Evolutionary conservation across 768 basidiomycete species (phyloP).

Genomic region (Suillus plorans): DNA sequence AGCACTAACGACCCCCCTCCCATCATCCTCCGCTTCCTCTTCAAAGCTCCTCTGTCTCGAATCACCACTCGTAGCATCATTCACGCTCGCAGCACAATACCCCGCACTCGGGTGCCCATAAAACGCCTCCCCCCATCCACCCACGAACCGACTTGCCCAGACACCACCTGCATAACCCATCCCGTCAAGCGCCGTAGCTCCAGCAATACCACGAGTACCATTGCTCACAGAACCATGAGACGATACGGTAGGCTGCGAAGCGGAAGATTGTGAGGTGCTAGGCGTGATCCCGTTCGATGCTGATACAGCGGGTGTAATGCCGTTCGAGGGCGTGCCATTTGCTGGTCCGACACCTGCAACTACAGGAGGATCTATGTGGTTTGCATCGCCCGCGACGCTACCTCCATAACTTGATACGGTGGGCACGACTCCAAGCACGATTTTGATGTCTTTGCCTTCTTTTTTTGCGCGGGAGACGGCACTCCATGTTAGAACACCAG

Average conservation of each 20-base stretch:
- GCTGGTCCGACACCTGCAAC: conserved; percentile 17
- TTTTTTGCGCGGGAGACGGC: conserved; percentile 36
- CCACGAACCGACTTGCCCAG: conserved; percentile 40
- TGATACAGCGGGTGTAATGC: conserved; percentile 13
- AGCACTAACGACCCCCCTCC: conserved; percentile 59
- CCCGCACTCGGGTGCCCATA: conserved; percentile 31
- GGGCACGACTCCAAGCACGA: conserved; percentile 42
- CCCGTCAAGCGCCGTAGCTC: conserved; percentile 22
- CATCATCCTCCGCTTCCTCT: conserved; percentile 51
- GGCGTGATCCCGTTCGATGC: conserved; percentile 17
- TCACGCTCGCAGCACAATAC: conserved; percentile 14
- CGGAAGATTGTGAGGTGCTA: conserved; percentile 18
- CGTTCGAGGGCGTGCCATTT: conserved; percentile 21
- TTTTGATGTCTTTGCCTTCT: conserved; percentile 38
- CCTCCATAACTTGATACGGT: conserved; percentile 42
- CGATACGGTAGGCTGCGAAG: conserved; percentile 23
- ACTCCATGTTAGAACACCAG: conserved; percentile 51
- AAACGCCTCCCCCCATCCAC: conserved; percentile 39
- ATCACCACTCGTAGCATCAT: conserved; percentile 17
- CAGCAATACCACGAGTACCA: conserved; percentile 27
- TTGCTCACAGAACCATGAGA: conserved; percentile 12
- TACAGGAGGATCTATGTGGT: conserved; percentile 24
- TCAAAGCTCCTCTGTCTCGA: conserved; percentile 30
- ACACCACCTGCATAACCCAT: conserved; percentile 29
- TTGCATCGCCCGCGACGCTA: conserved; percentile 44